Evolutionary conservation across 495 filamentous ascomycete genomes (phyloP).

Genomic region (Annulohypoxylon maeteangense): DNA sequence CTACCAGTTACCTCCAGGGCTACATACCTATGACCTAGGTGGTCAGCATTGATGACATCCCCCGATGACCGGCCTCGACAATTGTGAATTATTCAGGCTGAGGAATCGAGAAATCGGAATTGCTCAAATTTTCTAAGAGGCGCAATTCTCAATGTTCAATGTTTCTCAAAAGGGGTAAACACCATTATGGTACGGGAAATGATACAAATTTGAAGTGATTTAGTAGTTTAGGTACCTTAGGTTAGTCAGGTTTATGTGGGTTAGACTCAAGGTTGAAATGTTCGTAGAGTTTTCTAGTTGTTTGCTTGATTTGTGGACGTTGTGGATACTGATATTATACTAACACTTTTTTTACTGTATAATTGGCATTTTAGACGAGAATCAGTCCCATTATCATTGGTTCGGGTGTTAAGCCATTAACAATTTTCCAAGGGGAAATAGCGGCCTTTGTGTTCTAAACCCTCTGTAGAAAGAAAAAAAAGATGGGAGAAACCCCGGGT

Average conservation of each 20-base stretch:
- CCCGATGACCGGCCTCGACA: slow-evolving; percentile 33
- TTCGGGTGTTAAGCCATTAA: slow-evolving; percentile 30
- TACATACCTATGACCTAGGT: not conserved
- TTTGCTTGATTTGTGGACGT: slow-evolving; percentile 6
- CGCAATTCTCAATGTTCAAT: not conserved
- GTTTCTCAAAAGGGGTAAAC: slow-evolving; percentile 5
- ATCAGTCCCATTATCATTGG: not conserved
- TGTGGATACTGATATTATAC: not conserved
- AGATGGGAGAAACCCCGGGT: slow-evolving; percentile 29
- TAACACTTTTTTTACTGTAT: slow-evolving; percentile 14
- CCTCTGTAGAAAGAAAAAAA: slow-evolving; percentile 1
- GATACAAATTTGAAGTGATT: not conserved
- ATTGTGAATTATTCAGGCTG: slow-evolving; percentile 13
- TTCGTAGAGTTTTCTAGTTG: slow-evolving; percentile 3
- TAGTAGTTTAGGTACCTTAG: not conserved
- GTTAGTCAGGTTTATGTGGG: not conserved
- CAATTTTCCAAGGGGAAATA: slow-evolving; percentile 24
- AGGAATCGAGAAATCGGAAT: slow-evolving; percentile 3
- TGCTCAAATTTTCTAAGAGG: not conserved
- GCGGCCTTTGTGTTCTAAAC: not conserved
- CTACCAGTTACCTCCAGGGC: too few relatives aligned
- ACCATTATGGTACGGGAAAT: not conserved
- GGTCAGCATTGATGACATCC: slow-evolving; percentile 26
- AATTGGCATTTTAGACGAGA: not conserved
- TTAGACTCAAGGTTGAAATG: not conserved